Base-by-base conservation (phyloP, 352 stramenopile species). In the Phytophthora ohioensis region DNA sequence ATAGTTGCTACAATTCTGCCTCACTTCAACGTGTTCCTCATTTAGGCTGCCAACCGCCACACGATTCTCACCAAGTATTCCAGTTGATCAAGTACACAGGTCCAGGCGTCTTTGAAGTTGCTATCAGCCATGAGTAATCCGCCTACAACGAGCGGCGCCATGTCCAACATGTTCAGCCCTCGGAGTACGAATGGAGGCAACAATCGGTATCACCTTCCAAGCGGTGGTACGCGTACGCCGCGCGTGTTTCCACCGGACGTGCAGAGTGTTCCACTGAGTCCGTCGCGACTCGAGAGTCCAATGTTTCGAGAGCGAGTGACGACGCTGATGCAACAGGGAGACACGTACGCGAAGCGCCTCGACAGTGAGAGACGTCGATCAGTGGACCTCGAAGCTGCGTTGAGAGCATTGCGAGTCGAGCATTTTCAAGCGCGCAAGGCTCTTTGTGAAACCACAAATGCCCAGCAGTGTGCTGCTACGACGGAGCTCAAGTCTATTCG, bases 221-320 rank as follows among this genome's bases (percentile, higher is more conserved):
- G 71, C 43, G 73, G 57, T 43, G 62, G 70, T 1, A 59, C 67
- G 31, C 79, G 76, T 27, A 84, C 79, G 35, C 80, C 80, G 15
- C 80, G 82, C 12, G 73, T 92, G 45, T 90, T 90, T 62, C 82
- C 84, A 4, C 73, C 79, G 3, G 80, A 90, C 32, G 60, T 87
- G 13, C 67, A 72, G 13, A 76, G 80, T 36, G 84, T 92, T 57
- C 84, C 82, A 35, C 61, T 91, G 17, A 92, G 84, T 64, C 84
- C 83, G 53, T 90, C 85, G 15, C 77, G 84, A 17, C 82, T 93
- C 41, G 85, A 93, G 47, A 93, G 80, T 63, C 83, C 85, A 17
- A 84, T 91, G 72, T 93, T 93, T 61, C 81, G 78, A 12, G 83
- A 91, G 42, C 83, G 82, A 34, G 79, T 93, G n/a, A 68, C 46